These are phyloP conservation scores for Passalora sequoiae DNA, from an alignment of 2,329 filamentous ascomycete genomes.

Conservation along the genomic window DNA sequence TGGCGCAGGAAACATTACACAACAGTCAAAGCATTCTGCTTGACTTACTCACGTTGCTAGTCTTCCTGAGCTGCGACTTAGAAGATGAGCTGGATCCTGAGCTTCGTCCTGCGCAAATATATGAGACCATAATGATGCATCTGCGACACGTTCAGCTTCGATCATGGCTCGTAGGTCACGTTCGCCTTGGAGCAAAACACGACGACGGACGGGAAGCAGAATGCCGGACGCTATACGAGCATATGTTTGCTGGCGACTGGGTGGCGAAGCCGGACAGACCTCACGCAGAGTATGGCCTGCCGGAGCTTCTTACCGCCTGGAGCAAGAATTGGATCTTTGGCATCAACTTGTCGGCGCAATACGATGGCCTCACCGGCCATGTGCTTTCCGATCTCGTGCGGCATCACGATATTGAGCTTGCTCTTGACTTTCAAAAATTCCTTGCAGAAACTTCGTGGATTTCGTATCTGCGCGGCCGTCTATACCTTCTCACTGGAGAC, in stretches of 20 bases:
- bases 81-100: conserved; percentile 63
- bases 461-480: conserved; percentile 76
- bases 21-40: conserved; percentile 70
- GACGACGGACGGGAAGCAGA: not conserved
- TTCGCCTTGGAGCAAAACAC: conserved; percentile 42
- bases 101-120: conserved; percentile 60
- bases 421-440: conserved; percentile 63
- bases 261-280: conserved; percentile 24
- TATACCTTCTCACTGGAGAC: conserved; percentile 69
- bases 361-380: conserved; percentile 35
- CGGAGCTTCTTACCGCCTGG: conserved; percentile 42
- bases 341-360: conserved; percentile 36
- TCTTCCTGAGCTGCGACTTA: conserved; percentile 81
- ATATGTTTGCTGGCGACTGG: conserved; percentile 40
- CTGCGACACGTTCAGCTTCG: conserved; percentile 71
- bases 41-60: conserved; percentile 73
- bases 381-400: conserved; percentile 43
- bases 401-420: conserved; percentile 45
- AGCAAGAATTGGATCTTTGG: conserved; percentile 43
- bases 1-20: conserved; percentile 72
- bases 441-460: conserved; percentile 51
- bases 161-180: conserved; percentile 54
- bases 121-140: conserved; percentile 62
- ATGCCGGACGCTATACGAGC: conserved; percentile 35
- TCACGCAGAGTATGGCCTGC: conserved; percentile 16